phyloP scores from a whole-genome alignment of 129 eudicot genomes.

The Escallonia herrerae region DNA sequence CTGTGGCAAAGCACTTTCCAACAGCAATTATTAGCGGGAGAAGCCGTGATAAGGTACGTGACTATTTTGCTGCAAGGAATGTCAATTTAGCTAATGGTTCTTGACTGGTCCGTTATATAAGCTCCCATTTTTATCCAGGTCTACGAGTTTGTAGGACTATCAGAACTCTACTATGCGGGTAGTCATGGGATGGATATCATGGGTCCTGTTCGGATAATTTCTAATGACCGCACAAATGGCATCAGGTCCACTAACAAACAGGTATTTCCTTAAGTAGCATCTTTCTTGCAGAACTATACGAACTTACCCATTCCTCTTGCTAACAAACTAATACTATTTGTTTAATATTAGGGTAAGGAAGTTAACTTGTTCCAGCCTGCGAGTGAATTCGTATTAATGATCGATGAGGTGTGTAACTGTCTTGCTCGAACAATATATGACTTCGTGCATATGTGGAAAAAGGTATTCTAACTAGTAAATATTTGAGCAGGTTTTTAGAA shows the following conservation, averaged over 20 bases:
- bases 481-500: conserved; percentile 43
- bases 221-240: conserved; percentile 31
- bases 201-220: conserved; percentile 56
- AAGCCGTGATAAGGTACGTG: conserved; percentile 91
- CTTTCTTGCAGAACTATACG: conserved; percentile 7
- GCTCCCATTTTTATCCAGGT: conserved; percentile 39
- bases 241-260: conserved; percentile 46
- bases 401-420: conserved; percentile 48
- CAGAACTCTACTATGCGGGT: conserved; percentile 94
- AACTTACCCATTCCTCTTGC: background rate
- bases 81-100: conserved; percentile 1
- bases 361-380: conserved; percentile 81
- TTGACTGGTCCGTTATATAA: conserved; percentile 1
- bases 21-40: conserved; percentile 97
- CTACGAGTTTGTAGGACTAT: conserved; percentile 64
- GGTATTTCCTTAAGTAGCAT: conserved; percentile 26
- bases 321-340: conserved; percentile 11
- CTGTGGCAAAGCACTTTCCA: conserved; percentile 75
- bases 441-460: background rate
- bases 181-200: conserved; percentile 99
- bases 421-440: background rate
- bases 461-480: conserved; percentile 5
- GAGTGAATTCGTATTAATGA: conserved; percentile 80
- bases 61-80: background rate
- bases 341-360: conserved; percentile 47